Evolutionary conservation across 2,329 filamentous ascomycete genomes (phyloP).

Genomic region (Cadophora sp.): DNA sequence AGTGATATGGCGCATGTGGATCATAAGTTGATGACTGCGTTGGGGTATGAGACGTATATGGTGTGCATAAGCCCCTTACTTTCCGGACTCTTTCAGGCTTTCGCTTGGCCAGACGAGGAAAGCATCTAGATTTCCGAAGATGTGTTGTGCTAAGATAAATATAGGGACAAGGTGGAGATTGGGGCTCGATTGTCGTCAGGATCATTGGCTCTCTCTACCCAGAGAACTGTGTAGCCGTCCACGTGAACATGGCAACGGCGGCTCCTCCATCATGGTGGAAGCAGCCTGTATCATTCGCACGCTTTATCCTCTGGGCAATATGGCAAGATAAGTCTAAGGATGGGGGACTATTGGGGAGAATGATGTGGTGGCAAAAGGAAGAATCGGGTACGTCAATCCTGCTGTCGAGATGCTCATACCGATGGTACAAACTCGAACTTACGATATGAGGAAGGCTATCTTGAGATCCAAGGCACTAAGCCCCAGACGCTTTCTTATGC

Average conservation of each 20-base stretch:
- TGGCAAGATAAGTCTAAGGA: constrained; percentile 31
- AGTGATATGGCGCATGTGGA: constrained; percentile 58
- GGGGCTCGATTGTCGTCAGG: constrained; percentile 70
- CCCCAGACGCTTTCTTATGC: constrained; percentile 36
- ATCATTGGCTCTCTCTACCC: constrained; percentile 65
- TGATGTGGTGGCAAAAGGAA: constrained; percentile 31
- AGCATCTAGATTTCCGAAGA: background rate
- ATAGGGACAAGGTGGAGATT: constrained; percentile 72
- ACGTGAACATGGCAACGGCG: constrained; percentile 40
- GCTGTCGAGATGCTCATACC: background rate
- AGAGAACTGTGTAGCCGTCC: constrained; percentile 37
- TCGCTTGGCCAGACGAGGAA: background rate
- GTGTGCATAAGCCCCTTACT: background rate
- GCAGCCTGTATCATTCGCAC: constrained; percentile 31
- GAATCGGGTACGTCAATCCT: background rate
- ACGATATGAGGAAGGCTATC: constrained; percentile 23
- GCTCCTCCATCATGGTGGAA: constrained; percentile 30
- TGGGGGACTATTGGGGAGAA: constrained; percentile 35
- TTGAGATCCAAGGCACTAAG: constrained; percentile 38
- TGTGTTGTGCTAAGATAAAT: constrained; percentile 67
- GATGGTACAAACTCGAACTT: background rate
- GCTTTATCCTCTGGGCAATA: constrained; percentile 35
- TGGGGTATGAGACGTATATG: constrained; percentile 13
- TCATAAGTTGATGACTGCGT: constrained; percentile 70
- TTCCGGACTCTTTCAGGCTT: background rate